Evolutionary conservation across 2,329 filamentous ascomycete genomes (phyloP), one percentile per base, ranked within the genome.

Genomic region (Alternaria triticina): DNA sequence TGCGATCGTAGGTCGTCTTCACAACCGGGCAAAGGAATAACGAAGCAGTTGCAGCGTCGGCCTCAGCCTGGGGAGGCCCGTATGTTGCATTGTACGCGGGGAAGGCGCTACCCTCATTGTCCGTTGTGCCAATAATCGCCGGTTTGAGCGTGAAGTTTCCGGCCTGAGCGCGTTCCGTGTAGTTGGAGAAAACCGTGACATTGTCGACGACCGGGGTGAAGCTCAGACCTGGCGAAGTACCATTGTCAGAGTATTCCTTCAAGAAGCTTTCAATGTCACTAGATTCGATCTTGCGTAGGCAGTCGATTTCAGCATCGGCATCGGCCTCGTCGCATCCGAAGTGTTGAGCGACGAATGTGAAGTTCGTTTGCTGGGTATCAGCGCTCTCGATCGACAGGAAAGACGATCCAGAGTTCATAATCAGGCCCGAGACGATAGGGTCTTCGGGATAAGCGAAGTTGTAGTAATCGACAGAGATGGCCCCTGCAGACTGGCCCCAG

Each of bases 371-470:
- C 15, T 68, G 57, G 8, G 64, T 43, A 43, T 78, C 76, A 11
- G 57, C 30, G 8, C 44, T 69, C 3, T 11, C 40, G n/a, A 72
- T 50, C 1, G 49, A 44, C 13, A 74, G 43, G 4, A 67, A 60
- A 3, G 71, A 61, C n/a, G 52, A 70, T 11, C 74, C 73, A 22
- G 73, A 75, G 50, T 72, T 61, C 67, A 74, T 68, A 22, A 77
- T 76, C 20, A 73, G 50, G 44, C 68, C 64, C 6, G 65, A 64
- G 5, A 74, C 80, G 23, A 87, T 87, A 6, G 85, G 83, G 45
- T 87, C 83, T 0, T 82, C 59, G 3, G 68, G 67, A 51, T 83
- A 85, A 4, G 85, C 83, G 55, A 85, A 86, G 6, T 82, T 79
- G 76, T 82, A 85, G 69, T 82, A 82, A 65, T 86, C 84, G 0